Evolutionary conservation across 352 stramenopile genomes (phyloP), one percentile per base, ranked within the genome.

Genomic region (Phytophthora pluvialis): DNA sequence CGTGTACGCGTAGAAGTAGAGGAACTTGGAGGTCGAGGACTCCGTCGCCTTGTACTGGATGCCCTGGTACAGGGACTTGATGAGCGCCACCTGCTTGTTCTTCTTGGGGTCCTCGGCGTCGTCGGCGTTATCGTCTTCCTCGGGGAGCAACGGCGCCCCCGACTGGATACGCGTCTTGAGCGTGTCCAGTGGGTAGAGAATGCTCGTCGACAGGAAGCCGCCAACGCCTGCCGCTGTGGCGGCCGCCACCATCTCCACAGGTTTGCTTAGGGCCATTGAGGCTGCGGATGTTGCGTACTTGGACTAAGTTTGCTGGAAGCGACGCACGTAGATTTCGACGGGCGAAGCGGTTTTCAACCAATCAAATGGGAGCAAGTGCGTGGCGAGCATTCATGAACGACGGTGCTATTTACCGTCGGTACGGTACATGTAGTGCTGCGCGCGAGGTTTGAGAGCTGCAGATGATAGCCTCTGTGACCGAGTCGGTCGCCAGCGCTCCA

Each of bases 1-100:
- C 56, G 89, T 94, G 75, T 97, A 97, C 35, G 83, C 78, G 66
- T 96, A 97, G 59, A 97, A 97, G 75, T 97, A 97, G 42, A 96
- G 57, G 62, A 97, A 96, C 73, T 97, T 97, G 67, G 88, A 94
- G 25, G 85, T 81, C 25, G 80, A 90, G 5, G 86, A 93, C 67
- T 95, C 81, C 26, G 85, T 74, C 5, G 86, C 81, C 67, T 97
- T 97, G 78, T 91, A 94, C 61, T 92, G 83, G 43, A 94, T 82
- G 31, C 89, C 89, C 43, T 83, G 78, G 72, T 95, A 96, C 39
- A 94, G 59, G 39, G 82, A 90, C 65, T 77, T 73, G 45, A 93
- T 26, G 1, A 90, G 48, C 35, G 70, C 72, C 42, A 84, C 21
- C 39, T 77, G 60, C 49, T 72, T 73, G 47, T 71, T 73, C 50